Conservation (phyloP, 1,284 basidiomycete species). For the Pseudozyma tsukubaensis region DNA sequence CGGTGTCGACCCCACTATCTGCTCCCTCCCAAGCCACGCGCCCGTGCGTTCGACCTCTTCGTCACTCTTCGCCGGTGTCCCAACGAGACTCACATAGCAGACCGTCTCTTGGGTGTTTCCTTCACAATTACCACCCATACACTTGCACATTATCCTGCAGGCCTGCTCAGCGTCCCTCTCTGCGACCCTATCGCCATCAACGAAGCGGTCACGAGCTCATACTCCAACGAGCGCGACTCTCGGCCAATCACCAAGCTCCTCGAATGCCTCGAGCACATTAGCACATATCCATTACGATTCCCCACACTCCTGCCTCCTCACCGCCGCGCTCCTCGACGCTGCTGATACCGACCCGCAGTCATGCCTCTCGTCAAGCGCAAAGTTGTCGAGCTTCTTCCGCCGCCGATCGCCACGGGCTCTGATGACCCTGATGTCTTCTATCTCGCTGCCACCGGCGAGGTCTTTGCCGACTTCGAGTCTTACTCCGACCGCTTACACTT, state of each 20-base stretch:
- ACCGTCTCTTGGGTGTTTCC: no score
- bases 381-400: constrained; percentile 56
- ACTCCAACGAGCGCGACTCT: no score
- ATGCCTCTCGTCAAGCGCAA: constrained; percentile 67
- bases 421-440: constrained; percentile 66
- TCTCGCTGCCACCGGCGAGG: constrained; percentile 63
- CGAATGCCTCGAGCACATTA: neutral
- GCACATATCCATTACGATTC: neutral
- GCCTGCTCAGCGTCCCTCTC: no score
- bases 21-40: neutral
- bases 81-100: no score
- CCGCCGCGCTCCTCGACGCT: neutral
- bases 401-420: constrained; percentile 46
- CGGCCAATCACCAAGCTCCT: no score
- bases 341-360: neutral
- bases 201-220: no score
- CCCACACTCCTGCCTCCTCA: neutral
- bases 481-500: constrained; percentile 92
- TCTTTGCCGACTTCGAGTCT: constrained; percentile 70
- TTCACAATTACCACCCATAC: no score
- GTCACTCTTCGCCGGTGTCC: neutral
- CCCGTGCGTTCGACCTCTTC: neutral
- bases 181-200: no score
- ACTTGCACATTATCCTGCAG: no score
- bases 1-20: neutral